These are phyloP conservation scores for Cerrena zonata DNA, from an alignment of 1,284 basidiomycete genomes.

Conservation along the genomic window DNA sequence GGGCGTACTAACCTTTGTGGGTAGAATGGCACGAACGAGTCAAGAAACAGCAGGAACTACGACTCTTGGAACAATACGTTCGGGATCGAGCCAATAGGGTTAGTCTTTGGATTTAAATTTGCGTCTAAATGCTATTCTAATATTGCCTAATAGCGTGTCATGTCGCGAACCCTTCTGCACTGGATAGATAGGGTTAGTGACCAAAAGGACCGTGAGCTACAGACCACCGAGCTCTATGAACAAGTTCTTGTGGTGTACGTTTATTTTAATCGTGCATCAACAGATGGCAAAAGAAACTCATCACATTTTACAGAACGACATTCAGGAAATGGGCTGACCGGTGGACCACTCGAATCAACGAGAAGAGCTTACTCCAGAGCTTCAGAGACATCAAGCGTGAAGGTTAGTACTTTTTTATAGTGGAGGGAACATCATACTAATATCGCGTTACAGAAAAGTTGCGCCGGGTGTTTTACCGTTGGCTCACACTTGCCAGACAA, in stretches of 20 bases:
- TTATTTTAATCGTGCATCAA: background rate
- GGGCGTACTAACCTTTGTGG: too few species aligned
- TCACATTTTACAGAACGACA: conserved; percentile 34
- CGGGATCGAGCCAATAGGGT: conserved; percentile 21
- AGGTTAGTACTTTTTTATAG: conserved; percentile 41
- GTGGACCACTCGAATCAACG: conserved; percentile 58
- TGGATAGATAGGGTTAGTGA: conserved; percentile 74
- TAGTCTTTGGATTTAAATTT: conserved; percentile 35
- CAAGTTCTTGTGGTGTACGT: conserved; percentile 43
- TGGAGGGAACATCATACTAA: background rate
- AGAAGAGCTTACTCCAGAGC: conserved; percentile 72
- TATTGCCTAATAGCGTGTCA: conserved; percentile 40
- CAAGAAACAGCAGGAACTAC: conserved; percentile 24
- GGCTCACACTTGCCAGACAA: conserved; percentile 56
- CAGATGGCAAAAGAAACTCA: background rate
- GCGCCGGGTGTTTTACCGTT: conserved; percentile 63
- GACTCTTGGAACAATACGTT: conserved; percentile 39
- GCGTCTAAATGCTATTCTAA: background rate
- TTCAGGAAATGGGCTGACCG: conserved; percentile 66
- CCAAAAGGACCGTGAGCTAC: conserved; percentile 64
- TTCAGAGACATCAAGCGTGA: conserved; percentile 72
- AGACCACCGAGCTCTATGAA: conserved; percentile 49
- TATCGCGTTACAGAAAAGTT: conserved; percentile 46
- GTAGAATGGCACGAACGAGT: conserved; percentile 23
- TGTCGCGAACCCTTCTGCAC: conserved; percentile 38